Base-by-base conservation (phyloP, 768 basidiomycete species). In the Dioszegia crocea region DNA sequence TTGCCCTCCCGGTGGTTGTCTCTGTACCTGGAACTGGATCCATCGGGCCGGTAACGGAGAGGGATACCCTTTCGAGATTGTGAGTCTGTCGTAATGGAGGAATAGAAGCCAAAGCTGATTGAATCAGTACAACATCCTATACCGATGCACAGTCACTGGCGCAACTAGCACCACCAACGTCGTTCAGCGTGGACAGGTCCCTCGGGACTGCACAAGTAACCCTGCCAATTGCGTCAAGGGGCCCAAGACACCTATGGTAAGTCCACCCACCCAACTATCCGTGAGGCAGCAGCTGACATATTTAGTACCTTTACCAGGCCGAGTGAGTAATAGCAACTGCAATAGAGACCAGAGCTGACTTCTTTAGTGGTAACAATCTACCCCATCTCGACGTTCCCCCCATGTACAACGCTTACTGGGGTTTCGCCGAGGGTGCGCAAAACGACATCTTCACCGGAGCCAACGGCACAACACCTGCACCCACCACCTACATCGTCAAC, bases 391-490 rank as follows among this genome's bases (percentile, higher is more conserved):
- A 51, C 39, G 39, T 45, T 0, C 71, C 76, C 17, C 76, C 74
- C 9, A 56, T 61, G 59, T 89, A 89, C 77, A 84, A 81, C 65
- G 82, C 83, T 61, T 75, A 83, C 10, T 88, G 87, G 80, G 84
- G 85, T 70, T 89, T 87, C 76, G 56, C 60, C 12, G 84, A 89
- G 65, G 87, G 88, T 11, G 78, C 86, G 0, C 88, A 89, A 70
- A 70, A 82, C 54, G 86, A 88, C 71, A 88, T 88, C 59, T 88
- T 88, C 73, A n/a, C 45, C 9, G 55, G 44, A 11, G 31, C 38
- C 14, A 43, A 39, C 38, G 26, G 23, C 26, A 12, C 41, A 3
- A 56, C 41, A 11, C 46, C 56, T 27, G 56, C 56, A 1, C 56
- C 56, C 12, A 57, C 46, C 10, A 48, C 56, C 16, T 47, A 48